phyloP scores from a whole-genome alignment of 805 yeast species.

The Debaryomyces tyrocola region DNA sequence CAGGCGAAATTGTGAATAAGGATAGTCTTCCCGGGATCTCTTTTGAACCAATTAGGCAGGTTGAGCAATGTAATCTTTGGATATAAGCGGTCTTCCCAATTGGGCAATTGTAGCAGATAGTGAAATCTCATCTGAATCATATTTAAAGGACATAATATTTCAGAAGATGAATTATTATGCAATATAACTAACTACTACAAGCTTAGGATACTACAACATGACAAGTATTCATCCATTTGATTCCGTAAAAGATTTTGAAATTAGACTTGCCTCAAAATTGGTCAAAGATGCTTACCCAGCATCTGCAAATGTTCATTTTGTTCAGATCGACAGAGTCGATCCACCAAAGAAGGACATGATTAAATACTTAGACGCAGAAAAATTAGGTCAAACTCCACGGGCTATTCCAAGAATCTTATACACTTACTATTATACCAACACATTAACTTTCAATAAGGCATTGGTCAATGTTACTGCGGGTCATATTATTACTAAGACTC shows the following conservation, averaged over 20 bases:
- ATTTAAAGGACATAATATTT: background rate
- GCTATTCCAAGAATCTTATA: constrained; percentile 67
- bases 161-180: too few species aligned
- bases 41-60: background rate
- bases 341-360: constrained; percentile 78
- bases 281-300: constrained; percentile 59
- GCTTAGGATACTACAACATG: background rate
- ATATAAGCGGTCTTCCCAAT: background rate
- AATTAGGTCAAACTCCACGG: constrained; percentile 47
- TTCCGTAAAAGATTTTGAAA: constrained; percentile 57
- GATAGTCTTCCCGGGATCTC: background rate
- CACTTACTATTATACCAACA: constrained; percentile 63
- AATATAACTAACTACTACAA: too few species aligned
- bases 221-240: constrained; percentile 54
- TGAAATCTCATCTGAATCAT: background rate
- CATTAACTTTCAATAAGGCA: constrained; percentile 62
- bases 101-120: constrained; percentile 2
- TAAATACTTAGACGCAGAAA: constrained; percentile 67
- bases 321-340: constrained; percentile 66
- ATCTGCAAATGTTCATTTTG: constrained; percentile 56
- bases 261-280: constrained; percentile 56
- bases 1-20: background rate
- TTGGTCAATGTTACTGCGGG: constrained; percentile 64
- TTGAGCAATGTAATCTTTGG: background rate
- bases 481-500: constrained; percentile 57